Conservation (phyloP, 345 rosid species). For the Orychophragmus violaceus region DNA sequence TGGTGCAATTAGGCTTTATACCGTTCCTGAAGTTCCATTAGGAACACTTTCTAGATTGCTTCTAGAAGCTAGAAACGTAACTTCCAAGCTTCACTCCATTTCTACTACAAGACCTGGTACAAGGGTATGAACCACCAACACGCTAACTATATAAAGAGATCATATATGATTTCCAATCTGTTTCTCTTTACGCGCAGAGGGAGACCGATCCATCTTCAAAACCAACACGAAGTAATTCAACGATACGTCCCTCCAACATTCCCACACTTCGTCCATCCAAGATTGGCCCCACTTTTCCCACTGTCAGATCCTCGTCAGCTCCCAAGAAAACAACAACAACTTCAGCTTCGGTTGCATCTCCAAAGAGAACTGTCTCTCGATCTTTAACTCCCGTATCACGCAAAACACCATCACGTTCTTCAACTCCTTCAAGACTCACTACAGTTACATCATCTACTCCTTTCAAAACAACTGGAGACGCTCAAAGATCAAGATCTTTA, state of each 20-base stretch:
- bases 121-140: slow-evolving; percentile 7
- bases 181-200: background rate
- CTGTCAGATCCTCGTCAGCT: slow-evolving; percentile 20
- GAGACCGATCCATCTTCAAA: slow-evolving; percentile 23
- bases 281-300: background rate
- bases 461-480: background rate
- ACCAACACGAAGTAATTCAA: slow-evolving; percentile 22
- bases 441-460: slow-evolving; percentile 11
- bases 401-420: slow-evolving; percentile 16
- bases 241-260: slow-evolving; percentile 19
- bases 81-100: slow-evolving; percentile 15
- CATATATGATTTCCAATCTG: background rate
- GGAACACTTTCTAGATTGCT: slow-evolving; percentile 22
- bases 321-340: slow-evolving; percentile 17
- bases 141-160: background rate
- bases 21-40: slow-evolving; percentile 16
- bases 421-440: slow-evolving; percentile 22
- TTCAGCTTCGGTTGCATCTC: slow-evolving; percentile 18
- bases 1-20: slow-evolving; percentile 1
- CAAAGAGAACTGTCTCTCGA: slow-evolving; percentile 19
- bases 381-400: slow-evolving; percentile 24
- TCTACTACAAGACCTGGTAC: slow-evolving; percentile 3
- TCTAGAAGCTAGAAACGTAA: slow-evolving; percentile 28
- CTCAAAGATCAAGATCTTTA: slow-evolving; percentile 28
- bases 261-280: slow-evolving; percentile 5